Evolutionary conservation across 2,329 filamentous ascomycete genomes (phyloP).

Genomic region (Fusarium sarcochroum): DNA sequence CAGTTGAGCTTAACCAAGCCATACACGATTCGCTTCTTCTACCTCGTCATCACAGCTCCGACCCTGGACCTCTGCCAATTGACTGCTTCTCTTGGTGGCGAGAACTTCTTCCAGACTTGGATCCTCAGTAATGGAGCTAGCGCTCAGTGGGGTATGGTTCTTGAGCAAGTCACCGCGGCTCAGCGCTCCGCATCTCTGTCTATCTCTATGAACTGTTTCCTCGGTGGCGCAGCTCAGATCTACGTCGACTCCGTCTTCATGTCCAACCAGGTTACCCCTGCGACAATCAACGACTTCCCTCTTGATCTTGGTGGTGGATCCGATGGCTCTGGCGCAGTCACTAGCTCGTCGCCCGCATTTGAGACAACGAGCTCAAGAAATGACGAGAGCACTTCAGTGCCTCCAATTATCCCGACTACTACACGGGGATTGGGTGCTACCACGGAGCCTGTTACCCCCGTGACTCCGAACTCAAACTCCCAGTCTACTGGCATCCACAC

Average conservation of each 20-base stretch:
- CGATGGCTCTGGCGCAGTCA: background rate
- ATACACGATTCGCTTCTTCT: slow-evolving; percentile 37
- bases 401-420: background rate
- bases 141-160: slow-evolving; percentile 11
- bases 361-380: background rate
- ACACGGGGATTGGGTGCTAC: background rate
- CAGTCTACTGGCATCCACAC: background rate
- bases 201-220: slow-evolving; percentile 9
- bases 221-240: slow-evolving; percentile 15
- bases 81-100: slow-evolving; percentile 24
- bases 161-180: slow-evolving; percentile 5
- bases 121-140: background rate
- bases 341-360: background rate
- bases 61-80: slow-evolving; percentile 21
- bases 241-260: slow-evolving; percentile 40
- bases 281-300: slow-evolving; percentile 22
- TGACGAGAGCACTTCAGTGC: background rate
- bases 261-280: slow-evolving; percentile 34
- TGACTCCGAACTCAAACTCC: background rate
- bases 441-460: background rate
- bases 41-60: background rate
- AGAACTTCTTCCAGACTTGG: slow-evolving; percentile 7
- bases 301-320: slow-evolving; percentile 24
- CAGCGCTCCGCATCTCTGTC: background rate
- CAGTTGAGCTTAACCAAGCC: slow-evolving; percentile 5